Evolutionary conservation across 2,329 filamentous ascomycete species (phyloP).

Genomic region (Sporothrix dimorphospora): DNA sequence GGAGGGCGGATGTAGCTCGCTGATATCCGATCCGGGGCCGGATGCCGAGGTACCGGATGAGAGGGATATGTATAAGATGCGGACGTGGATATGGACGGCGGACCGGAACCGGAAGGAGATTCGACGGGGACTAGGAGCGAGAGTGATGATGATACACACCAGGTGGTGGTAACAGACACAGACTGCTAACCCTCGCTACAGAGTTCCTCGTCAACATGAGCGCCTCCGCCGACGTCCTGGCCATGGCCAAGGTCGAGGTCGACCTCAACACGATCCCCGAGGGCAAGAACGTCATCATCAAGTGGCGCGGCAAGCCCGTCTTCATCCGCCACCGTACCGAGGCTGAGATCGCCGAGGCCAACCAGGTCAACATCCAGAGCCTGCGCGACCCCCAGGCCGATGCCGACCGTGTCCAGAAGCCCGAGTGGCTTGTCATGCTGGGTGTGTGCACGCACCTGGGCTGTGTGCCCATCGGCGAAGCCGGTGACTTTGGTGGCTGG

Average conservation of each 20-base stretch:
- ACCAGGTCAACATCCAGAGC: constrained; percentile 78
- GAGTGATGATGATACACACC: no score
- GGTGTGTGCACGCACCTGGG: constrained; percentile 99
- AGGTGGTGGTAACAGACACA: no score
- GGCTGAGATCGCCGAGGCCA: constrained; percentile 92
- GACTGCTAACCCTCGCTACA: constrained; percentile 45
- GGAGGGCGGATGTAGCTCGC: neutral
- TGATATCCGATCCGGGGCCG: neutral
- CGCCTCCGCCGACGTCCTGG: constrained; percentile 95
- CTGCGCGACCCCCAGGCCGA: constrained; percentile 93
- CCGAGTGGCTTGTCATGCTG: constrained; percentile 98
- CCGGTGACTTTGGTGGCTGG: constrained; percentile 97
- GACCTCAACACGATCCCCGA: constrained; percentile 90
- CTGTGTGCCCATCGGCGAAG: constrained; percentile 98
- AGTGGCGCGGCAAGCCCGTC: constrained; percentile 99
- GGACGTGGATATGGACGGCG: neutral
- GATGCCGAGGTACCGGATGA: neutral
- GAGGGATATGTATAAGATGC: no score
- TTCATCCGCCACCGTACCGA: constrained; percentile 98
- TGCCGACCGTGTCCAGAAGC: constrained; percentile 92
- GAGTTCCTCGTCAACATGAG: constrained; percentile 99
- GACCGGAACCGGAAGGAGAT: no score
- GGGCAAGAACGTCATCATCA: constrained; percentile 99
- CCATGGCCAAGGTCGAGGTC: constrained; percentile 99
- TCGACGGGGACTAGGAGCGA: no score